A percentile compares a stretch with the other conserved stretches of the same genome.
phyloP scores from a whole-genome alignment of 1,284 basidiomycete species.

The Moesziomyces globuligerus region DNA sequence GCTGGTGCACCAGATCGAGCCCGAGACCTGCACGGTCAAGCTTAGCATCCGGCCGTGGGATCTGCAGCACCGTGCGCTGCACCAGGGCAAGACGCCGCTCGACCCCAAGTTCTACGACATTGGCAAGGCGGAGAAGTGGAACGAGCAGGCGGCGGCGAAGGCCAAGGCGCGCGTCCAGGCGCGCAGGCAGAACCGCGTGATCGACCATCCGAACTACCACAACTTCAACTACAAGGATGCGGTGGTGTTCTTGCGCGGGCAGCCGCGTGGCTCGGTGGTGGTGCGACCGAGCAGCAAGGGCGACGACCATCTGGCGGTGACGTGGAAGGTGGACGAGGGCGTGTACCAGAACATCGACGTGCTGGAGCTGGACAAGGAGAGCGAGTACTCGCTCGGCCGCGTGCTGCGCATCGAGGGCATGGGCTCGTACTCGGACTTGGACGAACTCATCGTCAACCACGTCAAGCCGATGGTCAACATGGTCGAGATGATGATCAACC shows the following conservation, averaged over 20 bases:
- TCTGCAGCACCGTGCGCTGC: constrained; percentile 75
- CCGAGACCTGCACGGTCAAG: constrained; percentile 77
- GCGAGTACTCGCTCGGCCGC: constrained; percentile 76
- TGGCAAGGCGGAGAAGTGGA: constrained; percentile 76
- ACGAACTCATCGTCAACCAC: constrained; percentile 97
- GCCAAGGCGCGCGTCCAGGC: constrained; percentile 83
- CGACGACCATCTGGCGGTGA: constrained; percentile 90
- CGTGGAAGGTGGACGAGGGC: constrained; percentile 98
- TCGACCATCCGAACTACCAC: constrained; percentile 99
- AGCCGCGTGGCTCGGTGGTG: constrained; percentile 79
- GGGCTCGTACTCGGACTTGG: constrained; percentile 89
- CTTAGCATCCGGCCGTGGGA: constrained; percentile 81
- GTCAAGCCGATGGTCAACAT: constrained; percentile 92
- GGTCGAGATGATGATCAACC: constrained; percentile 92
- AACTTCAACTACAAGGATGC: constrained; percentile 92
- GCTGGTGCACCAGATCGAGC: constrained; percentile 79
- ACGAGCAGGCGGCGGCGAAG: constrained; percentile 77
- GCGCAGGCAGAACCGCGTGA: constrained; percentile 75
- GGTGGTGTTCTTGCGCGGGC: constrained; percentile 86
- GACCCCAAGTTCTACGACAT: constrained; percentile 78
- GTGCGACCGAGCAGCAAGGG: constrained; percentile 97
- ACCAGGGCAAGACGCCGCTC: constrained; percentile 74
- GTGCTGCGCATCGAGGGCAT: constrained; percentile 80
- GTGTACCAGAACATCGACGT: constrained; percentile 98
- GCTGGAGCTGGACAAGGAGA: constrained; percentile 79